Conservation (phyloP, 2,329 filamentous ascomycete species). For the Coccinonectria pachysandricola region DNA sequence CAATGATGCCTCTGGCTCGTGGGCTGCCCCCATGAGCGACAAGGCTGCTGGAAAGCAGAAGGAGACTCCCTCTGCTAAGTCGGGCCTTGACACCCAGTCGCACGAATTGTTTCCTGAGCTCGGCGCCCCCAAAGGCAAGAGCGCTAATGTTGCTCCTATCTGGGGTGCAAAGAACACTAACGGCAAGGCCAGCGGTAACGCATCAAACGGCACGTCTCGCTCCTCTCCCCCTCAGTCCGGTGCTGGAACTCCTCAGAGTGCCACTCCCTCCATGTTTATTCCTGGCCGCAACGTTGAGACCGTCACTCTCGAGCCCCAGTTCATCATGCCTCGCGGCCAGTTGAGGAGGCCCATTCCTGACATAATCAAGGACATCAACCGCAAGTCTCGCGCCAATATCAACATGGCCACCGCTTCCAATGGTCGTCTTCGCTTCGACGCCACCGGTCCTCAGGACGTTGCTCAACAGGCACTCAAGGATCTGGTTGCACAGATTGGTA, state of each 20-base stretch:
- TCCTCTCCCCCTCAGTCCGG: constrained; percentile 55
- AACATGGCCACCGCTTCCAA: constrained; percentile 64
- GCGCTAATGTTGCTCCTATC: constrained; percentile 55
- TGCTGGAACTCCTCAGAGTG: constrained; percentile 30
- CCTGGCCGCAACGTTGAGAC: constrained; percentile 75
- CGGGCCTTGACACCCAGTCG: constrained; percentile 66
- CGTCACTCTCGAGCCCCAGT: constrained; percentile 61
- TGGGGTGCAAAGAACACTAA: constrained; percentile 64
- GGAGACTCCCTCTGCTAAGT: constrained; percentile 35
- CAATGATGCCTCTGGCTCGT: constrained; percentile 35
- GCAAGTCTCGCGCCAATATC: constrained; percentile 78
- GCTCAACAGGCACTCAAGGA: constrained; percentile 85
- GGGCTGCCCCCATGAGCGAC: constrained; percentile 41
- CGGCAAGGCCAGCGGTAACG: constrained; percentile 43
- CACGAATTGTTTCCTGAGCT: constrained; percentile 93
- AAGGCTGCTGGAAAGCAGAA: constrained; percentile 64
- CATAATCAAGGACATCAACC: constrained; percentile 84
- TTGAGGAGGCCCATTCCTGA: constrained; percentile 79
- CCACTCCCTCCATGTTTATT: constrained; percentile 50
- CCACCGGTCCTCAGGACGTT: constrained; percentile 70
- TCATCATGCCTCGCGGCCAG: constrained; percentile 66
- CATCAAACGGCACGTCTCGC: constrained; percentile 45
- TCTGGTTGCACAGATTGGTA: constrained; percentile 76
- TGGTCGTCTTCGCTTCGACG: constrained; percentile 71
- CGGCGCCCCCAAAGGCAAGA: constrained; percentile 58